Percentiles rank a stretch among this genome's conserved stretches.
Evolutionary conservation across 2,329 filamentous ascomycete genomes (phyloP).

Genomic region (Cytospora leucostoma): DNA sequence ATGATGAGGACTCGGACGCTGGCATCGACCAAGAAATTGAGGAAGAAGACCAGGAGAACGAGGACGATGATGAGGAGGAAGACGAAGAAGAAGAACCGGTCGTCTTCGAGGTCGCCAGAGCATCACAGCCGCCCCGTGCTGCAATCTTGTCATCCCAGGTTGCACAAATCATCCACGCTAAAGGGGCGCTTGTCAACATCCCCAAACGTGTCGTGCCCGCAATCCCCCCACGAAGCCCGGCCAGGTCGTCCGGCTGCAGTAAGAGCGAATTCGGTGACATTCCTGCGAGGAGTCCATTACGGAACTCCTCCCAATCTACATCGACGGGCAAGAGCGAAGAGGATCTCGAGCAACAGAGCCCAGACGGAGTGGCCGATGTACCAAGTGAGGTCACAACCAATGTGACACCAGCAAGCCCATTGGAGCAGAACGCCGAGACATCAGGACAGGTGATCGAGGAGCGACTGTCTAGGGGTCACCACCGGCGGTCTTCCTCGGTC

Average conservation of each 20-base stretch:
- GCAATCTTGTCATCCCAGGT: constrained; percentile 64
- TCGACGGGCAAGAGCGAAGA: constrained; percentile 25
- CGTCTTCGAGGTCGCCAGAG: constrained; percentile 66
- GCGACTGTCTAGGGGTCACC: constrained; percentile 28
- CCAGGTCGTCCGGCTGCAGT: constrained; percentile 56
- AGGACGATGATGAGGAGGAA: constrained; percentile 50
- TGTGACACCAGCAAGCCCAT: constrained; percentile 24
- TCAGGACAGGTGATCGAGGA: constrained; percentile 18
- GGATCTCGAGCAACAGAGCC: constrained; percentile 18
- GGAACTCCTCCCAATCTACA: constrained; percentile 48
- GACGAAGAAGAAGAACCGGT: constrained; percentile 63
- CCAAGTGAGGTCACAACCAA: constrained; percentile 9
- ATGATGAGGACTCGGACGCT: constrained; percentile 36
- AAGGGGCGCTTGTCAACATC: constrained; percentile 81
- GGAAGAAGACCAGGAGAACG: constrained; percentile 39
- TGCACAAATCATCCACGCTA: constrained; percentile 68
- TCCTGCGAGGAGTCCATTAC: constrained; percentile 50
- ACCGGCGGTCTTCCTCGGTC: constrained; percentile 33
- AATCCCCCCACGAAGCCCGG: constrained; percentile 75
- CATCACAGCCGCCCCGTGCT: constrained; percentile 58
- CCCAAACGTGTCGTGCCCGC: constrained; percentile 77
- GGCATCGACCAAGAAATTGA: constrained; percentile 24
- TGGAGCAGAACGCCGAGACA: constrained; percentile 19
- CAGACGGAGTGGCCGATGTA: constrained; percentile 22
- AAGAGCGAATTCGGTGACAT: constrained; percentile 65